Percentiles rank a stretch among this genome's conserved stretches.
Evolutionary conservation across 1,284 basidiomycete species (phyloP).

Genomic region (Ganoderma lingzhi): DNA sequence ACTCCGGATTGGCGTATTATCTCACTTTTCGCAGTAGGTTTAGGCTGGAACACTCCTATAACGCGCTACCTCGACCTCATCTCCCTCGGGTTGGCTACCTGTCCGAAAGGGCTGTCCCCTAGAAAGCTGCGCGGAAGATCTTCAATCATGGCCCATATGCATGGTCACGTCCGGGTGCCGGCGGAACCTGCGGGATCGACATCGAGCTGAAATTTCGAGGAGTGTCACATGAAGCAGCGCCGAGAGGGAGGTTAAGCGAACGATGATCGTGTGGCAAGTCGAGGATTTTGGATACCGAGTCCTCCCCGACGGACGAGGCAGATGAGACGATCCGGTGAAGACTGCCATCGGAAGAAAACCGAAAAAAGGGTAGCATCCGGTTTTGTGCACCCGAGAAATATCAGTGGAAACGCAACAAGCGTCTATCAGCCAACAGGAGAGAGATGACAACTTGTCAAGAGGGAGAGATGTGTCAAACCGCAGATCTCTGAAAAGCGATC

Average conservation of each 20-base stretch:
- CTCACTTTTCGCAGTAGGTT: background rate
- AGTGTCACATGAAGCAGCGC: background rate
- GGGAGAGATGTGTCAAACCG: background rate
- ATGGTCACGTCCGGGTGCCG: background rate
- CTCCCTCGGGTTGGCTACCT: background rate
- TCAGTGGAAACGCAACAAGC: background rate
- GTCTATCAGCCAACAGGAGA: background rate
- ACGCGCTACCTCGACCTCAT: background rate
- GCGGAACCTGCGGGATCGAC: background rate
- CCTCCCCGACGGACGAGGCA: background rate
- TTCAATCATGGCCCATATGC: background rate
- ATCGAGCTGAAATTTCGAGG: background rate
- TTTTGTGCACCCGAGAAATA: background rate
- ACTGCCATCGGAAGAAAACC: conserved; percentile 3
- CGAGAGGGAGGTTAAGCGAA: background rate
- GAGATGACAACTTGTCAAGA: background rate
- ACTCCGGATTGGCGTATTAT: background rate
- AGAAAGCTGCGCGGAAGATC: background rate
- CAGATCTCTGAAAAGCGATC: background rate
- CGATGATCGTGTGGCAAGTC: background rate
- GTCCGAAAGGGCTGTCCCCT: background rate
- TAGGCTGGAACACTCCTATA: background rate
- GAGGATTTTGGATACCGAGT: background rate
- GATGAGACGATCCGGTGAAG: conserved; percentile 1
- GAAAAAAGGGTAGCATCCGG: background rate